phyloP scores from a whole-genome alignment of 306 rosid species.

The Prunus padus region DNA sequence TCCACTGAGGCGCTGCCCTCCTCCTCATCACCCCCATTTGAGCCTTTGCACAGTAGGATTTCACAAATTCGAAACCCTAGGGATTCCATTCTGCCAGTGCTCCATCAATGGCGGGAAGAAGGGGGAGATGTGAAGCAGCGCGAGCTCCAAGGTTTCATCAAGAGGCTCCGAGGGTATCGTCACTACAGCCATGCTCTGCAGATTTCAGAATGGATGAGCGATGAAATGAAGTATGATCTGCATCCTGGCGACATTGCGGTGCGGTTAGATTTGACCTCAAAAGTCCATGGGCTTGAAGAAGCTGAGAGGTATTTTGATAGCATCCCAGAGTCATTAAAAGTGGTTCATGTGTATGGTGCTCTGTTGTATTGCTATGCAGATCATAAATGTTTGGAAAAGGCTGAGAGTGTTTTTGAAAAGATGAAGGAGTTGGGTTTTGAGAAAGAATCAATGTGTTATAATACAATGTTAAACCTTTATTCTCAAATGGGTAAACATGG shows the following conservation, averaged over 20 bases:
- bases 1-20: conserved; percentile 14
- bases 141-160: conserved; percentile 34
- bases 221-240: background rate
- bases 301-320: conserved; percentile 52
- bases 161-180: conserved; percentile 38
- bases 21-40: background rate
- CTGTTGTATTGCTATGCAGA: conserved; percentile 48
- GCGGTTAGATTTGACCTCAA: conserved; percentile 39
- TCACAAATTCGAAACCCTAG: too few species aligned
- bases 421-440: conserved; percentile 35
- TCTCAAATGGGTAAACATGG: conserved; percentile 42
- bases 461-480: conserved; percentile 55
- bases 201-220: conserved; percentile 26
- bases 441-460: conserved; percentile 28
- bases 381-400: conserved; percentile 49
- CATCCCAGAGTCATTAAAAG: conserved; percentile 36
- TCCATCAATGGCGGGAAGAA: conserved; percentile 19
- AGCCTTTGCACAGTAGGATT: too few species aligned
- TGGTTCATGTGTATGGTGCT: conserved; percentile 41
- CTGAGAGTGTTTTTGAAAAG: conserved; percentile 53
- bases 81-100: too few species aligned
- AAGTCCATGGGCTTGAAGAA: conserved; percentile 51
- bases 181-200: conserved; percentile 68
- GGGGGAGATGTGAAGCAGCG: conserved; percentile 31
- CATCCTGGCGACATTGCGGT: background rate